Evolutionary conservation across 2,329 filamentous ascomycete genomes (phyloP).

Genomic region (Elsinoe necatrix): DNA sequence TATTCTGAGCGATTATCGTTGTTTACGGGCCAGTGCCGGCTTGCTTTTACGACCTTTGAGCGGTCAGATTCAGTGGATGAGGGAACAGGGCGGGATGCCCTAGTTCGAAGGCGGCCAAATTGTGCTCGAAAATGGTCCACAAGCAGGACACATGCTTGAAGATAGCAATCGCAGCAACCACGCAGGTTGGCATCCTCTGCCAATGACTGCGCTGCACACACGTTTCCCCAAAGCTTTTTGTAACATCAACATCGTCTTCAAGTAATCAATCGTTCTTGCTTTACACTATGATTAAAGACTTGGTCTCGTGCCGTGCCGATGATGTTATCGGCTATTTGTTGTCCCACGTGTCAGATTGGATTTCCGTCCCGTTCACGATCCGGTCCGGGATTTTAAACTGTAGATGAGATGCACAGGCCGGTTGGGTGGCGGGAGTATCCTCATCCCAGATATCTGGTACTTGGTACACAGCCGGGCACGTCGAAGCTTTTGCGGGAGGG

Average conservation of each 20-base stretch:
- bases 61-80: background rate
- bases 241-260: background rate
- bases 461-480: background rate
- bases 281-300: background rate
- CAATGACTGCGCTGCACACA: background rate
- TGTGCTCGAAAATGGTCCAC: background rate
- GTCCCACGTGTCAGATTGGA: background rate
- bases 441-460: background rate
- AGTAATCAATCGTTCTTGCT: slow-evolving; percentile 3
- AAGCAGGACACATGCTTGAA: background rate
- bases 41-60: background rate
- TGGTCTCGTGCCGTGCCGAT: background rate
- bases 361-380: background rate
- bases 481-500: background rate
- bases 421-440: slow-evolving; percentile 1
- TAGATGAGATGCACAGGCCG: background rate
- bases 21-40: background rate
- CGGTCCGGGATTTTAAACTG: background rate
- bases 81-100: background rate
- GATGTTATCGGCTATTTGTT: background rate
- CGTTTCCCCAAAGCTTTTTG: background rate
- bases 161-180: background rate
- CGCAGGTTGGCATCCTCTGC: background rate
- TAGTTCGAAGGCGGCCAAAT: background rate
- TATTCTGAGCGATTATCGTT: slow-evolving; percentile 13